phyloP scores from a whole-genome alignment of 148 eudicot species.

The Fagopyrum tataricum region DNA sequence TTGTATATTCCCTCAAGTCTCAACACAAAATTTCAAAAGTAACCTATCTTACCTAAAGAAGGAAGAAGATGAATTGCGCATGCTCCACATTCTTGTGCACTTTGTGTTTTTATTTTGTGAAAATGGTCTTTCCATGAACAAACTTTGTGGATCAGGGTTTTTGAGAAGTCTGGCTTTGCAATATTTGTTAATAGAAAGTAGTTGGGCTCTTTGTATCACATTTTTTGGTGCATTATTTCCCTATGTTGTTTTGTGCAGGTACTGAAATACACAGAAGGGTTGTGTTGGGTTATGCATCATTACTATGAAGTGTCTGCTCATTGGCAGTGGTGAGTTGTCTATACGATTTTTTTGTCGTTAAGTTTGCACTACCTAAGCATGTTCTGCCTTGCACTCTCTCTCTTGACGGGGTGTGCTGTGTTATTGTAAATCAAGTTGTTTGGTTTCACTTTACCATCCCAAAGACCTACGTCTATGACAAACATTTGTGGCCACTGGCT shows the following conservation, averaged over 20 bases:
- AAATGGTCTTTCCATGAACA: neutral
- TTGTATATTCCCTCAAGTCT: neutral
- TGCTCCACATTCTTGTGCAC: neutral
- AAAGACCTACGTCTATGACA: neutral
- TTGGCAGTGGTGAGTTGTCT: slow-evolving; percentile 69
- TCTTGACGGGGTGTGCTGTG: neutral
- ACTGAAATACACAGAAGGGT: slow-evolving; percentile 70
- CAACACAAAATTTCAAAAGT: neutral
- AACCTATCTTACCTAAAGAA: neutral
- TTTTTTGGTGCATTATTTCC: slow-evolving; percentile 5
- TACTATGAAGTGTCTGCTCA: slow-evolving; percentile 97
- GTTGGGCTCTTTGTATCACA: neutral
- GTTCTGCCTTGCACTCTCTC: neutral
- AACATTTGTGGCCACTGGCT: neutral
- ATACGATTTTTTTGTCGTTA: neutral
- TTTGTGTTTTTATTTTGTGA: neutral
- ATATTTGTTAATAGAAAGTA: neutral
- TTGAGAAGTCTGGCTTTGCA: neutral
- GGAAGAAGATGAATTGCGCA: neutral
- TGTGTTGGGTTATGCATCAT: slow-evolving; percentile 99
- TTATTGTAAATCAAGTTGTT: neutral
- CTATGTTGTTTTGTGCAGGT: slow-evolving; percentile 38
- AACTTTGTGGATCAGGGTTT: neutral
- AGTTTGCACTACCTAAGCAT: neutral
- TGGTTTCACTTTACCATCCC: neutral